Base-by-base conservation (phyloP, 2,329 filamentous ascomycete species). In the Fusarium sp. region DNA sequence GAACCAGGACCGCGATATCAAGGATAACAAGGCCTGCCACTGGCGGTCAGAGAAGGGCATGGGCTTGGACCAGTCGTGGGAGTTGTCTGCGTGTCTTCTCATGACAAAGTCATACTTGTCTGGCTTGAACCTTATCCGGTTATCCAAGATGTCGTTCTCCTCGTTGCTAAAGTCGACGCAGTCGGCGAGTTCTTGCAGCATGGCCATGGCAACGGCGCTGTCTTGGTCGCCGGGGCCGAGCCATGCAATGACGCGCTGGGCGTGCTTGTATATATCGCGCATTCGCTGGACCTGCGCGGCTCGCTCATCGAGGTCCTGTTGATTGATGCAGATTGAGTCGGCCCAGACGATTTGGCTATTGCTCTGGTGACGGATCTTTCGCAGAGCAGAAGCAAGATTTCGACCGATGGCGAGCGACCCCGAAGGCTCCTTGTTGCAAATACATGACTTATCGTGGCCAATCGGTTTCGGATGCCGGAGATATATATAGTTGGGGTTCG, bases 251-350 rank as follows among this genome's bases (percentile, higher is more conserved):
- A 57, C 49, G 26, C 41, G n/a, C 7, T 36, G 31, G 1, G 53
- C 41, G 7, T 28, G 13, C 6, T 41, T 42, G 29, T 26, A 57
- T 22, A 53, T 36, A 22, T 57, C 35, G 13, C 15, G 31, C 49
- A 53, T 57, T 3, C 49, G 53, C 22, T 19, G n/a, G 2, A 58
- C 54, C 5, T 58, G 54, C 3, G 10, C 12, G 5, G 43, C 32
- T n/a, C 42, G 42, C 11, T 54, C 38, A 3, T 29, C n/a, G 3
- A 58, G 36, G 9, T 48, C 32, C 13, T 24, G 11, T 4, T 58
- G 54, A 4, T 49, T 55, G 15, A 58, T 58, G 5, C 38, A 58
- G 6, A 55, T 55, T 9, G 54, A 54, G 13, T 55, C 50, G 11
- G 49, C 51, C 50, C 43, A 58, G 28, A 58, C 2, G 10, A 31